Percentiles rank a stretch among this genome's conserved stretches.
phyloP scores from a whole-genome alignment of 139 green algal genomes.

The Chlamydomonas urium region DNA sequence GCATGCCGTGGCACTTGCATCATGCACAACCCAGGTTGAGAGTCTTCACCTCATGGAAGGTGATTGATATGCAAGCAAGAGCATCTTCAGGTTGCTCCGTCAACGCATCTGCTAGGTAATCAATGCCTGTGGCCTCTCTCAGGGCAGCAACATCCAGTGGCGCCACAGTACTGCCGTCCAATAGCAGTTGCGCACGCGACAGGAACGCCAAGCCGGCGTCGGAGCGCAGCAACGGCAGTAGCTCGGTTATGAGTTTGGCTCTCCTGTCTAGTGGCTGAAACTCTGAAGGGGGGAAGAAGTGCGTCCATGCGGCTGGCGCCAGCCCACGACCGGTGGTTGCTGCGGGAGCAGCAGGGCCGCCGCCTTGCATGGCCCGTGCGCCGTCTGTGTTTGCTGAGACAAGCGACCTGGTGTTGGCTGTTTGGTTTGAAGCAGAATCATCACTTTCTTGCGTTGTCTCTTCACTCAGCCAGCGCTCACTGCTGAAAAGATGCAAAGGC shows the following conservation, averaged over 20 bases:
- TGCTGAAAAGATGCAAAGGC: too few species aligned
- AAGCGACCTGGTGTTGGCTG: too few species aligned
- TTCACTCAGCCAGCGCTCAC: too few species aligned
- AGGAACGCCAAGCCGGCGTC: neutral
- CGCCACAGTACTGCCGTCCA: neutral
- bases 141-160: neutral
- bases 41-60: slow-evolving; percentile 7
- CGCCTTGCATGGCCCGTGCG: too few species aligned
- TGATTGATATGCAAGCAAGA: slow-evolving; percentile 2
- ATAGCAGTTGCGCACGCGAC: neutral
- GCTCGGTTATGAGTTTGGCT: slow-evolving; percentile 1
- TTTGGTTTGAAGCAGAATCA: too few species aligned
- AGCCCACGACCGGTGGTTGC: too few species aligned
- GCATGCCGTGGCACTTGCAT: neutral
- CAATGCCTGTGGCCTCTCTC: neutral
- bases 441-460: too few species aligned
- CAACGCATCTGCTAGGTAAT: neutral
- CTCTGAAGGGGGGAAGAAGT: neutral
- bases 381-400: too few species aligned
- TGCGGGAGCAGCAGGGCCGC: too few species aligned
- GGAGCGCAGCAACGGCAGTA: neutral
- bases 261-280: neutral
- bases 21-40: neutral
- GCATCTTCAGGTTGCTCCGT: neutral
- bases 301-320: slow-evolving; percentile 3